Base-by-base conservation (phyloP, 2,329 filamentous ascomycete species). In the Apiospora pterosperma region DNA sequence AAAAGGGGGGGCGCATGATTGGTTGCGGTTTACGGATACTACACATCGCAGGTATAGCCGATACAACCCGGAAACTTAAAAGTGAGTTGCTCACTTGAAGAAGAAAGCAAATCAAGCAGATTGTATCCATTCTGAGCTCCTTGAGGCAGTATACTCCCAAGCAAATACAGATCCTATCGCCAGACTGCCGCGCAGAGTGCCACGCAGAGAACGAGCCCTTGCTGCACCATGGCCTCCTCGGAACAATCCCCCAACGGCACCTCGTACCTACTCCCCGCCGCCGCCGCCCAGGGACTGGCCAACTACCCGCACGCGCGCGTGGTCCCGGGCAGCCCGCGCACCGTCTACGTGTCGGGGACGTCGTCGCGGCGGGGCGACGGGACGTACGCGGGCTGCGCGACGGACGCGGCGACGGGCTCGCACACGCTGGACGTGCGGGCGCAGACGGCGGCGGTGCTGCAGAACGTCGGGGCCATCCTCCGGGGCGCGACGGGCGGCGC, bases 241-340 rank as follows among this genome's bases (percentile, higher is more conserved):
- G 23, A 38, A 38, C 14, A 34, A 31, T 48, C 64, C 10, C 60
- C 70, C 62, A 76, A 75, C 71, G 72, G 73, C 42, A 69, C 68
- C 25, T 65, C 70, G 59, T 76, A 69, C 66, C 71, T 76, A 61
- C 72, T 75, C 48, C 73, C 73, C 19, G 65, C 72, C 58, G 67
- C 68, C 19, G 69, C 67, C 4, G 73, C 74, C 10, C 74, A 76
- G 39, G 74, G 74, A 31, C 71, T 77, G 12, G 75, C 75, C 67
- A 77, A 76, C 69, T 77, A 77, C 67, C 74, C 74, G 0, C 75
- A 77, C 65, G 75, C 75, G 16, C 73, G 75, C 59, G 72, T 70
- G 36, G 64, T 72, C 4, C 69, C 73, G 36, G 65, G 66, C 38
- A 65, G 67, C 4, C 66, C 69, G 11, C 67, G 69, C 25, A 72